Conservation (phyloP, 1,139 yeast species). For the Pneumocystis wakefieldiae region DNA sequence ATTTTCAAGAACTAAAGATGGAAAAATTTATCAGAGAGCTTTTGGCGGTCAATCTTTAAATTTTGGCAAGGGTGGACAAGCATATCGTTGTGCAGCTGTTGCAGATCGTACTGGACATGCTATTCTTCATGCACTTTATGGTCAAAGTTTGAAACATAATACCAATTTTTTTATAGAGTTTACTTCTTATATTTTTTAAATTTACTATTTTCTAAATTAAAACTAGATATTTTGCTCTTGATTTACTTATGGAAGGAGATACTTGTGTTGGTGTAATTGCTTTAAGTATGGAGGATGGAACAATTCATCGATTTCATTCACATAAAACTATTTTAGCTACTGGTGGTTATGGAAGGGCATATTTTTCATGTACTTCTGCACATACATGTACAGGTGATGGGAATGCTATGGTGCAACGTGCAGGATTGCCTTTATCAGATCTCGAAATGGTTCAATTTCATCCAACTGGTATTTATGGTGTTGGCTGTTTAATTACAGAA, state of each 20-base stretch:
- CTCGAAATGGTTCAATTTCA: constrained; percentile 97
- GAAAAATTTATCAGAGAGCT: constrained; percentile 95
- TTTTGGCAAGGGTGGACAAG: constrained; percentile 97
- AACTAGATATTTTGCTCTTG: constrained; percentile 64
- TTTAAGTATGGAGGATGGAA: constrained; percentile 97
- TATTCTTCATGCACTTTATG: constrained; percentile 83
- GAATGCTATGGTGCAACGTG: constrained; percentile 94
- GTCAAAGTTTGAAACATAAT: constrained; percentile 92
- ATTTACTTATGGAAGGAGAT: constrained; percentile 87
- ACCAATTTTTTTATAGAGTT: constrained; percentile 90
- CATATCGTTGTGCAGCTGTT: constrained; percentile 97
- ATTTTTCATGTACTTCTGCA: constrained; percentile 97
- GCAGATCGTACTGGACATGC: constrained; percentile 99
- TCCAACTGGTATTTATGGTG: constrained; percentile 98
- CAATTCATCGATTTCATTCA: constrained; percentile 92
- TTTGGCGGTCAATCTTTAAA: constrained; percentile 96
- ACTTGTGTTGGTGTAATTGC: constrained; percentile 95
- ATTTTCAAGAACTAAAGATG: constrained; percentile 92
- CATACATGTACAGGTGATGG: constrained; percentile 99
- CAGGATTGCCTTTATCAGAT: constrained; percentile 95
- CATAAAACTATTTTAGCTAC: constrained; percentile 94
- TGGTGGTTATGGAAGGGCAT: constrained; percentile 98
- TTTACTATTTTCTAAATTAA: not conserved
- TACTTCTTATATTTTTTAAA: not conserved
- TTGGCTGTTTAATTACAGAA: constrained; percentile 96